Base-by-base conservation (phyloP, 257 asterid species). In the Mentha longifolia region DNA sequence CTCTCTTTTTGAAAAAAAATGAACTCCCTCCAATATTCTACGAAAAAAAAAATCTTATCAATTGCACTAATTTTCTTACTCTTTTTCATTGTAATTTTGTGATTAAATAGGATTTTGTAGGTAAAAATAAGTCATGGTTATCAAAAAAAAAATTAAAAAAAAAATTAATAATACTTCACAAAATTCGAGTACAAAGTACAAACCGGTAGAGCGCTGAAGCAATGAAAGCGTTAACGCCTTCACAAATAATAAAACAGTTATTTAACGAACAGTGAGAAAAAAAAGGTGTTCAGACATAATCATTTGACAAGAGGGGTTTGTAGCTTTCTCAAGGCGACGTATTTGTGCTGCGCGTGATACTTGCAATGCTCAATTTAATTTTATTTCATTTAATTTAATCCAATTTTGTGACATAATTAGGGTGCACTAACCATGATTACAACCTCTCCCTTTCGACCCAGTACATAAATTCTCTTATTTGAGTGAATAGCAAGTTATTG, bases 401-500 rank as follows among this genome's bases (percentile, higher is more conserved):
- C 13, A 7, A 25, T 52, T 57, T 35, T 52, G 1, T 41, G 72
- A 57, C 77, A 22, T 76, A 73, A 77, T 77, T 74, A 77, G 46
- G 63, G 61, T 47, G 70, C 70, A 61, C 39, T 75, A 35, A 77
- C 68, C 78, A 74, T 67, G 20, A 56, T 74, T 22, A 12, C 28
- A 12, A 9, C 49, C 10, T 17, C 42, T 50, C 20, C 13, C 19
- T 43, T 16, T 46, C 12, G 49, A 11, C 31, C 67, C 5, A 28
- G 51, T 30, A 68, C 74, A 68, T 30, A 37, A 63, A 69, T 70
- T 74, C 74, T 59, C 33, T 58, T 73, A 80, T 51, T 79, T 82
- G 78, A 73, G 84, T 82, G 41, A 82, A 79, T 76, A 79, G 69
- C 78, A 82, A 82, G 80, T 71, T 7, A 76, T 14, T 61, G 17